Base-by-base conservation (phyloP, 1,139 yeast genomes). In the Nakaseomyces glabratus region DNA sequence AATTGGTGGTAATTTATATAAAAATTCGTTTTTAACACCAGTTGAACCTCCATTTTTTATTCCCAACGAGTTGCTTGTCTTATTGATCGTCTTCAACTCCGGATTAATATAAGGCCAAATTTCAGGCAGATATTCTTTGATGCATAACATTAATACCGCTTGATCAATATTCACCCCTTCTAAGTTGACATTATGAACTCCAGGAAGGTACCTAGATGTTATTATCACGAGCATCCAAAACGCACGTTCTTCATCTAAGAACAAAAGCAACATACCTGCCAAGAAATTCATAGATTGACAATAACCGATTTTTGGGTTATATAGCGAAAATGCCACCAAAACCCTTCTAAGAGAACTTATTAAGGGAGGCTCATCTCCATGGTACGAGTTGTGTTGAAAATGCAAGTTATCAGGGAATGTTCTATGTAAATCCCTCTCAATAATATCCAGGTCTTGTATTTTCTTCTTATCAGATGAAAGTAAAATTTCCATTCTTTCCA, bases 161-260 rank as follows among this genome's bases (percentile, higher is more conserved):
- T 90, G 98, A 53, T 90, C 95, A 14, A 93, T 73, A 52, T 85
- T 90, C 14, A 90, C 96, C 25, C 97, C 98, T 61, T 90, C 97
- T 13, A 90, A 63, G 48, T 80, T 79, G 17, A 84, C 73, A 41
- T 88, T 90, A 58, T 90, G 98, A 11, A 88, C 88, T 7, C 94
- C 93, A 0, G 97, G 95, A 19, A 93, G 68, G 43, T 82, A 82
- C 36, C 78, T 62, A 38, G 86, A 90, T 0, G 96, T 85, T 31
- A 88, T 72, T 19, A 86, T 82, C 3, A 85, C 95, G 48, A 90
- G 66, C 94, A 90, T 81, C 98, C 98, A 90, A 54, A 88, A 88
- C 0, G 95, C 76, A 41, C 71, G 70, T 52, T 90, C 97, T 54
- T 90, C 98, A 42, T 75, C 79, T 79, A 88, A 69, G 53, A 88